These are phyloP conservation scores for Saxispiralis lemnorum DNA, from an alignment of 495 filamentous ascomycete species.

Conservation along the genomic window DNA sequence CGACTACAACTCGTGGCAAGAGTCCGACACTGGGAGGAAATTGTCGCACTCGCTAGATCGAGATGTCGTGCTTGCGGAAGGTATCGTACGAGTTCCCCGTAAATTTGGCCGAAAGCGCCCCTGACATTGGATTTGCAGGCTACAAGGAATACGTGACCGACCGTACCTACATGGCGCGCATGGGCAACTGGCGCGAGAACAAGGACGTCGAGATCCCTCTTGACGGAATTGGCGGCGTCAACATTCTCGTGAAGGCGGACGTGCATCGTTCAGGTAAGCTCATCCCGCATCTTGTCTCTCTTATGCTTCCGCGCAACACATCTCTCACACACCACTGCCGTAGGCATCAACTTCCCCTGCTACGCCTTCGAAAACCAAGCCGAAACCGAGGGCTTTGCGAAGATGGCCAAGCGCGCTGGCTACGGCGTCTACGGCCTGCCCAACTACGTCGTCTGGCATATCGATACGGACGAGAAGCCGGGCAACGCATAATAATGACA, in stretches of 20 bases:
- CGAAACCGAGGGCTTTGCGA: constrained; percentile 94
- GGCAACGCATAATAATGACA: constrained; percentile 40
- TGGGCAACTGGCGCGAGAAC: constrained; percentile 82
- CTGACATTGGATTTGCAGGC: constrained; percentile 30
- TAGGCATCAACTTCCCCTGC: constrained; percentile 91
- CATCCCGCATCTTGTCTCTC: not conserved
- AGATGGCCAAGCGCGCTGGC: constrained; percentile 94
- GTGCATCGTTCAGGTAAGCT: constrained; percentile 77
- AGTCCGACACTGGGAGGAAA: constrained; percentile 65
- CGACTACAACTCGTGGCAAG: constrained; percentile 98
- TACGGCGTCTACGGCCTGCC: constrained; percentile 84
- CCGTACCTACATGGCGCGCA: constrained; percentile 64
- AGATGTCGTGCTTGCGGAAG: constrained; percentile 73
- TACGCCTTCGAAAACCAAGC: constrained; percentile 98
- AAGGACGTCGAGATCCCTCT: constrained; percentile 80
- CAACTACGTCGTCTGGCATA: constrained; percentile 98
- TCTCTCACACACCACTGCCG: constrained; percentile 6
- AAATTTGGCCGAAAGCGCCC: not conserved
- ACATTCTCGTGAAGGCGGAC: constrained; percentile 92
- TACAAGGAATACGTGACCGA: constrained; percentile 84
- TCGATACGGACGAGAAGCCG: constrained; percentile 93
- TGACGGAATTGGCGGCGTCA: constrained; percentile 92
- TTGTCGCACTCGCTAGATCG: constrained; percentile 55
- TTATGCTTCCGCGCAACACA: too few relatives aligned
- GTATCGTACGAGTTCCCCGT: constrained; percentile 22